phyloP scores from a whole-genome alignment of 495 filamentous ascomycete genomes.

The Patellaria atrata region DNA sequence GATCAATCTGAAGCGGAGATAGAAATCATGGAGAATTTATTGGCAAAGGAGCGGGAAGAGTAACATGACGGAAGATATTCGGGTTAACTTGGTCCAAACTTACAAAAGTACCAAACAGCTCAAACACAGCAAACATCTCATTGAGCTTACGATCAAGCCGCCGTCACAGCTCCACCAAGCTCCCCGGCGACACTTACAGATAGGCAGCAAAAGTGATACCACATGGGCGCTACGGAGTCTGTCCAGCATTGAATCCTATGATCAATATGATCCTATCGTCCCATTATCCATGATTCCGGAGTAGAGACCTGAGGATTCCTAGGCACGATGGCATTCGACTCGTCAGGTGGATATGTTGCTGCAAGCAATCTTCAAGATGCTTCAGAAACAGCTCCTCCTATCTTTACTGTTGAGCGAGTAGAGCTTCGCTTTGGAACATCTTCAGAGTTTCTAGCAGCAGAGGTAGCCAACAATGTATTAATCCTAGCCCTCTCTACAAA shows the following conservation, averaged over 20 bases:
- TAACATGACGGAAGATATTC: too few species aligned
- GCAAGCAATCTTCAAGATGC: slow-evolving; percentile 40
- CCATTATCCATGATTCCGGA: neutral
- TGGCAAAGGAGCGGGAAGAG: too few species aligned
- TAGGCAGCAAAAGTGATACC: too few species aligned
- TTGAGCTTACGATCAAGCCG: too few species aligned
- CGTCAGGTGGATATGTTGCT: slow-evolving; percentile 39
- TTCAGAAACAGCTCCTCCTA: slow-evolving; percentile 52
- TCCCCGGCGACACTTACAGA: neutral
- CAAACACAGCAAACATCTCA: too few species aligned
- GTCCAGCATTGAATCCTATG: neutral
- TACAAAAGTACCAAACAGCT: too few species aligned
- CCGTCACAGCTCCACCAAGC: slow-evolving; percentile 2
- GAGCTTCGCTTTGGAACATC: slow-evolving; percentile 83
- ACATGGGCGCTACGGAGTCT: too few species aligned
- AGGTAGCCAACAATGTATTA: slow-evolving; percentile 94
- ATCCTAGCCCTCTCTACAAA: slow-evolving; percentile 78
- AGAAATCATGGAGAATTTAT: too few species aligned
- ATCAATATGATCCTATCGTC: neutral
- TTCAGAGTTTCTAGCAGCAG: slow-evolving; percentile 87
- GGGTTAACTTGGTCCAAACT: too few species aligned
- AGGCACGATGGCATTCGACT: slow-evolving; percentile 38
- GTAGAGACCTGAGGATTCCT: neutral
- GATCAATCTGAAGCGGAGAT: too few species aligned
- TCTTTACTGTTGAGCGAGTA: slow-evolving; percentile 85